Conservation (phyloP, 768 basidiomycete genomes). For the Tulasnella sp. region DNA sequence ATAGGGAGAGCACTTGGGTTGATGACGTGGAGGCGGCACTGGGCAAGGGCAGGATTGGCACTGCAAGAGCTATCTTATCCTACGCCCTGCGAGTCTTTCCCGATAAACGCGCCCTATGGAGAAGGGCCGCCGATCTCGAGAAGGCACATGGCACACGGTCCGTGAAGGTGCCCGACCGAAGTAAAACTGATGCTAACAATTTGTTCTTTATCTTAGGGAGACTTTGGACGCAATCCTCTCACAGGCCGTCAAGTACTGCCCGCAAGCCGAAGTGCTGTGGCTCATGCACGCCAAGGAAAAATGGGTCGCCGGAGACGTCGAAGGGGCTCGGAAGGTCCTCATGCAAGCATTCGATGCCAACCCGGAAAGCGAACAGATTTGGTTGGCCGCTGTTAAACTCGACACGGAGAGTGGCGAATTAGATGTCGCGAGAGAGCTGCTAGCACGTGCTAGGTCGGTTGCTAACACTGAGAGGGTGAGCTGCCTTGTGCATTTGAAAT, state of each 20-base stretch:
- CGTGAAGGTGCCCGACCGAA: slow-evolving; percentile 31
- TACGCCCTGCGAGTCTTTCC: slow-evolving; percentile 91
- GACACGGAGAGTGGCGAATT: slow-evolving; percentile 94
- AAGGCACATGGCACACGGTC: slow-evolving; percentile 82
- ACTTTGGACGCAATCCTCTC: slow-evolving; percentile 75
- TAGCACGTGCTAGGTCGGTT: slow-evolving; percentile 82
- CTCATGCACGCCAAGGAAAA: slow-evolving; percentile 98
- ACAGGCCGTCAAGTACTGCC: slow-evolving; percentile 84
- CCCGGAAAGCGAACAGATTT: slow-evolving; percentile 94
- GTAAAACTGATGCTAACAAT: slow-evolving; percentile 2
- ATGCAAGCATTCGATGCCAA: slow-evolving; percentile 90
- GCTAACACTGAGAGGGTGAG: slow-evolving; percentile 87
- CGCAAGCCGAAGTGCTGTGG: slow-evolving; percentile 95
- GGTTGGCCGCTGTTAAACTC: slow-evolving; percentile 95
- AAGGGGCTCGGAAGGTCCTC: slow-evolving; percentile 84
- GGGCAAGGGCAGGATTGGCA: slow-evolving; percentile 66
- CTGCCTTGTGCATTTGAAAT: slow-evolving; percentile 17
- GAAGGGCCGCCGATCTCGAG: slow-evolving; percentile 87
- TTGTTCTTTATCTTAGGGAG: slow-evolving; percentile 46
- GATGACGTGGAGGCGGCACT: slow-evolving; percentile 85
- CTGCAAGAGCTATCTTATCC: slow-evolving; percentile 82
- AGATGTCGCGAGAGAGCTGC: slow-evolving; percentile 76
- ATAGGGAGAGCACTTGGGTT: slow-evolving; percentile 83
- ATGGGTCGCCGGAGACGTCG: slow-evolving; percentile 85
- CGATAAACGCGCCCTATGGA: slow-evolving; percentile 80